These are phyloP conservation scores for Puccinellia tenuiflora DNA, from an alignment of 176 grass and related monocot genomes.

Conservation along the genomic window DNA sequence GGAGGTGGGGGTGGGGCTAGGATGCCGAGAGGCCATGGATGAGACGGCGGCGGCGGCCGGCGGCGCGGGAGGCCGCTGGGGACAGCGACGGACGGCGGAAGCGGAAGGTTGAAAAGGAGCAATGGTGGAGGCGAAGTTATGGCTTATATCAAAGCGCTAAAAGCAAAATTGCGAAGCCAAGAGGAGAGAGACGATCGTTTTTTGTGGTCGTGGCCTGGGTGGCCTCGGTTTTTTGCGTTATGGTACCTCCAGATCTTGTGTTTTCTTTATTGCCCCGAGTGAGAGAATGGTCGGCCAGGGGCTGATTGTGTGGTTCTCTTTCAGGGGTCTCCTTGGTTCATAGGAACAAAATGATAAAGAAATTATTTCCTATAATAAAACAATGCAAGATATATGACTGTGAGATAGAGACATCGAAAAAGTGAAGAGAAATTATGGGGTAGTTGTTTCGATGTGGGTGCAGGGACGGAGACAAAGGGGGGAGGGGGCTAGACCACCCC, in stretches of 20 bases:
- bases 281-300: not conserved
- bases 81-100: not conserved
- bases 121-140: conserved; percentile 23
- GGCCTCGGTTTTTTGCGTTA: not conserved
- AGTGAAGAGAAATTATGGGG: too few species aligned
- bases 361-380: too few species aligned
- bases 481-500: too few species aligned
- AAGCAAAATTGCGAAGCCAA: not conserved
- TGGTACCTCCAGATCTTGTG: not conserved
- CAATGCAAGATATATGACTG: too few species aligned
- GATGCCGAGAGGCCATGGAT: conserved; percentile 27
- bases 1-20: conserved; percentile 8
- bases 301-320: too few species aligned
- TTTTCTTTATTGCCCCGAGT: not conserved
- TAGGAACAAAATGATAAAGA: too few species aligned
- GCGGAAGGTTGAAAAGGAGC: not conserved
- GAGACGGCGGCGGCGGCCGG: not conserved
- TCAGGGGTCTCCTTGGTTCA: too few species aligned
- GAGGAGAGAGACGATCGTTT: conserved; percentile 17
- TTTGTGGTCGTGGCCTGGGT: conserved; percentile 10
- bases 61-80: not conserved
- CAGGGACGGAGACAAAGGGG: too few species aligned
- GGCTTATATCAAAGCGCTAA: conserved; percentile 34
- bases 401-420: too few species aligned
- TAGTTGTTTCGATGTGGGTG: too few species aligned